Evolutionary conservation across 805 yeast species (phyloP).

Genomic region (Lipomyces oligophaga): DNA sequence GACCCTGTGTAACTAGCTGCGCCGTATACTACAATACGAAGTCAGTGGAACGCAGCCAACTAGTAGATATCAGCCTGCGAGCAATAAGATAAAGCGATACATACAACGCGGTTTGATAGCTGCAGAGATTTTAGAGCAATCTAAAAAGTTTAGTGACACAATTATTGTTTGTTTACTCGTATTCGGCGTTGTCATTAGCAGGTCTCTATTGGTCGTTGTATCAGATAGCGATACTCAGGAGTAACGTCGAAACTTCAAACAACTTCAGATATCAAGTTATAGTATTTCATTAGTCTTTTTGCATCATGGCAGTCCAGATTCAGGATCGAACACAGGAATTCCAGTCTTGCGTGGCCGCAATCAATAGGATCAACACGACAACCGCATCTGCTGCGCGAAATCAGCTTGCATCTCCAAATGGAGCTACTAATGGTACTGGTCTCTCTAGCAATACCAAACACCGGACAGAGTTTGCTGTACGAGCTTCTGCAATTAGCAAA

Average conservation of each 20-base stretch:
- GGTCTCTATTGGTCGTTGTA: background rate
- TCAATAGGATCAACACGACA: constrained; percentile 49
- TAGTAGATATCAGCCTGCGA: too few species aligned
- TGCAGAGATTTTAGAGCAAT: too few species aligned
- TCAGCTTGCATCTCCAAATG: constrained; percentile 28
- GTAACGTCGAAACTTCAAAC: background rate
- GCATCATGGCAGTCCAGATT: constrained; percentile 20
- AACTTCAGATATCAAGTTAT: too few species aligned
- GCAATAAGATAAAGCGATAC: too few species aligned
- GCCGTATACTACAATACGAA: too few species aligned
- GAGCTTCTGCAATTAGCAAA: constrained; percentile 79
- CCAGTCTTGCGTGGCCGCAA: constrained; percentile 81
- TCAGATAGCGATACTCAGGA: background rate
- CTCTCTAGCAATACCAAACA: constrained; percentile 22
- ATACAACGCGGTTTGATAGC: too few species aligned
- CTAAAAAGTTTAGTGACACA: too few species aligned
- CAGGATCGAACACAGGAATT: constrained; percentile 84
- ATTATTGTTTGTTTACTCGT: too few species aligned
- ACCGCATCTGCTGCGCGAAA: constrained; percentile 39
- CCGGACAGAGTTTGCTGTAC: constrained; percentile 55
- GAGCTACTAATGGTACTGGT: constrained; percentile 14
- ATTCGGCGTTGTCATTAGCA: background rate
- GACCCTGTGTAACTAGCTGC: too few species aligned
- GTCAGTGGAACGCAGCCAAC: too few species aligned
- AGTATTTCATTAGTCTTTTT: too few species aligned